These are phyloP conservation scores for Linnemannia exigua DNA, from an alignment of 192 early-diverging fungal species.

Conservation along the genomic window DNA sequence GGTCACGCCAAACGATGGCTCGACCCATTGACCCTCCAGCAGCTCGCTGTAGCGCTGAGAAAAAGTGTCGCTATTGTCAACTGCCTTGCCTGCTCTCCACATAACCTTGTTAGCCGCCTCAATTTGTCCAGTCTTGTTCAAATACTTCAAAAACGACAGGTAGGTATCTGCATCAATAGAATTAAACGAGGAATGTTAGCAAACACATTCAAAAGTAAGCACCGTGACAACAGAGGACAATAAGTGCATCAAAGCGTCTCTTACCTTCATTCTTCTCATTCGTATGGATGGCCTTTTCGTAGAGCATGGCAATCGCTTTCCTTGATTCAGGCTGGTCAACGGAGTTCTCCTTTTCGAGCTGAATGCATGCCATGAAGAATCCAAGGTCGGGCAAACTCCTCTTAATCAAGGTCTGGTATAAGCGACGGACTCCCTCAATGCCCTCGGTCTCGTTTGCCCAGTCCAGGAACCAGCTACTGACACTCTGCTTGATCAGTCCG, in stretches of 20 bases:
- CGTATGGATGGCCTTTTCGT: slow-evolving; percentile 59
- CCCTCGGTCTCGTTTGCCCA: slow-evolving; percentile 65
- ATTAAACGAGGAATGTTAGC: not conserved
- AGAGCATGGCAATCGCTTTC: slow-evolving; percentile 49
- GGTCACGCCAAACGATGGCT: slow-evolving; percentile 21
- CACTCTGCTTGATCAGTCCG: slow-evolving; percentile 62
- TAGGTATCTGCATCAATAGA: slow-evolving; percentile 49
- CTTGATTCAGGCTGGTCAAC: slow-evolving; percentile 21
- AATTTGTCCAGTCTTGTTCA: slow-evolving; percentile 63
- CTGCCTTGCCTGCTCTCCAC: slow-evolving; percentile 71
- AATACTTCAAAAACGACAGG: slow-evolving; percentile 55
- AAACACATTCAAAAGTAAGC: not conserved
- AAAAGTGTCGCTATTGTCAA: slow-evolving; percentile 70
- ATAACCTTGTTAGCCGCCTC: slow-evolving; percentile 65
- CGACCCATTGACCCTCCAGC: slow-evolving; percentile 35
- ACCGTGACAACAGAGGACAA: not conserved
- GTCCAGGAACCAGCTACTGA: slow-evolving; percentile 68
- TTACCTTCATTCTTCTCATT: slow-evolving; percentile 66
- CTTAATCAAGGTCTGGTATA: slow-evolving; percentile 64
- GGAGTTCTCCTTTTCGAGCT: slow-evolving; percentile 63
- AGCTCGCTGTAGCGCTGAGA: slow-evolving; percentile 42
- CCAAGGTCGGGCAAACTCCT: slow-evolving; percentile 71
- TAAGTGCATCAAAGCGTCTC: too few relatives aligned
- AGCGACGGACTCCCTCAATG: slow-evolving; percentile 63
- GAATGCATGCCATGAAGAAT: slow-evolving; percentile 75